These are phyloP conservation scores for Talaromyces liani DNA, from an alignment of 495 filamentous ascomycete genomes.

Conservation along the genomic window DNA sequence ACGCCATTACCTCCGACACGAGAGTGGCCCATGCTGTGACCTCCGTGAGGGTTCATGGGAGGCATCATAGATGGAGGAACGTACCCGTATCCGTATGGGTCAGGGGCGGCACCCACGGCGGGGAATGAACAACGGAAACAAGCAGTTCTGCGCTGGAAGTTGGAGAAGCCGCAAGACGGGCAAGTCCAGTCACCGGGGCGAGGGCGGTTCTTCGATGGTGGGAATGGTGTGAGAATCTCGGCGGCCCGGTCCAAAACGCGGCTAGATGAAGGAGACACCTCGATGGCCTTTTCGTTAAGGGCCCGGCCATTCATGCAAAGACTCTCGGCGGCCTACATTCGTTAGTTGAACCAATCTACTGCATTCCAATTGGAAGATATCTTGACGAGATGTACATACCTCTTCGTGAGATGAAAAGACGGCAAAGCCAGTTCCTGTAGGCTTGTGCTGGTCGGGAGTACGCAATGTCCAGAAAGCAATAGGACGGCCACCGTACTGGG, in stretches of 20 bases:
- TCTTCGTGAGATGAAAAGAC: conserved; percentile 99
- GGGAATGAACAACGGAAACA: conserved; percentile 99
- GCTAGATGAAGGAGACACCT: conserved; percentile 93
- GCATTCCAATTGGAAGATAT: conserved; percentile 1
- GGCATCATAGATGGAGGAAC: conserved; percentile 74
- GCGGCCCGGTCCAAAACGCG: conserved; percentile 90
- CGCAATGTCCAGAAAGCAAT: conserved; percentile 99
- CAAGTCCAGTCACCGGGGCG: conserved; percentile 98
- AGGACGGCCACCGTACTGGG: conserved; percentile 94
- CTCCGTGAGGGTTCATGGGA: conserved; percentile 74
- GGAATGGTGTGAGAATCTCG: conserved; percentile 93
- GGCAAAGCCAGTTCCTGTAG: conserved; percentile 92
- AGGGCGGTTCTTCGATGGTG: conserved; percentile 95
- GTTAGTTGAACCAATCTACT: background rate
- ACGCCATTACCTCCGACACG: conserved; percentile 71
- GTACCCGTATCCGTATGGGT: conserved; percentile 71
- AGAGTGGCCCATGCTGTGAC: conserved; percentile 63
- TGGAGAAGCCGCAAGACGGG: conserved; percentile 72
- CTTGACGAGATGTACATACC: conserved; percentile 49
- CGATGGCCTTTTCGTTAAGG: conserved; percentile 96
- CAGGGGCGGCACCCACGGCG: conserved; percentile 72
- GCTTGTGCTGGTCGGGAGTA: conserved; percentile 97
- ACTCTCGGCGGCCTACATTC: conserved; percentile 75
- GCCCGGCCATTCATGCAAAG: conserved; percentile 98
- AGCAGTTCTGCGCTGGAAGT: conserved; percentile 96